Evolutionary conservation across 2,329 filamentous ascomycete genomes (phyloP).

Genomic region (Metarhizium sp.): DNA sequence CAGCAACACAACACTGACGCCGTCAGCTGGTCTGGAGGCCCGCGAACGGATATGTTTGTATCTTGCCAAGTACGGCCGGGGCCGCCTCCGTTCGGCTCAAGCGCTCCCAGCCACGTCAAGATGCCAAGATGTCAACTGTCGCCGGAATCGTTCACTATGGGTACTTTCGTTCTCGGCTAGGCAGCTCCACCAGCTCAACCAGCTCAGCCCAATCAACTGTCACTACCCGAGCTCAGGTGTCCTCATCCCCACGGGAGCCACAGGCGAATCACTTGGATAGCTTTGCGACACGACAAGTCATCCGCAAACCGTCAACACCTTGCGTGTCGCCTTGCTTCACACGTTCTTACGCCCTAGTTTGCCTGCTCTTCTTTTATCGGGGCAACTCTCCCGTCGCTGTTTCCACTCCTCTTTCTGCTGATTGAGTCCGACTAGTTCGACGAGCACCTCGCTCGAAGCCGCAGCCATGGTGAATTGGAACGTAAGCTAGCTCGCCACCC

Average conservation of each 20-base stretch:
- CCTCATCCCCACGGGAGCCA: neutral
- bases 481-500: slow-evolving; percentile 16
- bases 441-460: slow-evolving; percentile 8
- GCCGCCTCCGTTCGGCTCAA: no score
- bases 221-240: neutral
- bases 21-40: no score
- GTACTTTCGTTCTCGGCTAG: no score
- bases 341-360: neutral
- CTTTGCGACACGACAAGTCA: slow-evolving; percentile 1
- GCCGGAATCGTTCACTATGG: no score
- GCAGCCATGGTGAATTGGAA: slow-evolving; percentile 31
- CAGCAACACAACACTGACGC: no score
- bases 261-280: neutral
- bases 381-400: neutral
- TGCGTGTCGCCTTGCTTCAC: neutral
- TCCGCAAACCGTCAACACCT: neutral
- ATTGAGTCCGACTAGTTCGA: neutral
- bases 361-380: neutral
- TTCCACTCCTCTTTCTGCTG: neutral
- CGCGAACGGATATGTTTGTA: no score
- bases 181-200: no score
- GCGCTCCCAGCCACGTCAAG: no score
- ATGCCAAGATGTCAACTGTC: no score
- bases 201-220: no score
- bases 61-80: no score